Percentiles rank a stretch among this genome's conserved stretches.
Evolutionary conservation across 2,329 filamentous ascomycete genomes (phyloP).

Genomic region (Rutstroemia sydowiana): DNA sequence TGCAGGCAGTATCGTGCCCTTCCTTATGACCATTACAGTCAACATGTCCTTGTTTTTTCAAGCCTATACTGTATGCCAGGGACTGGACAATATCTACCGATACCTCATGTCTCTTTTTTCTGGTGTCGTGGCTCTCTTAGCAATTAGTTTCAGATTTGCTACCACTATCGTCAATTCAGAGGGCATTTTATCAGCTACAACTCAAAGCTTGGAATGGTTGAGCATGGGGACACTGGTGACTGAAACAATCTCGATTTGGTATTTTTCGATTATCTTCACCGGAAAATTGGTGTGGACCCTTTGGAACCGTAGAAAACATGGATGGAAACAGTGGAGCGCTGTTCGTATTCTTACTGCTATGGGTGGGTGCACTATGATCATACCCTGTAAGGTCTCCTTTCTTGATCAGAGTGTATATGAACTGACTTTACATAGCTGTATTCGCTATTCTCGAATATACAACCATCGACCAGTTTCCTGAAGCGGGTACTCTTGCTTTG

Average conservation of each 20-base stretch:
- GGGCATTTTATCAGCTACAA: slow-evolving; percentile 17
- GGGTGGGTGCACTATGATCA: slow-evolving; percentile 57
- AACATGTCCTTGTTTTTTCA: slow-evolving; percentile 56
- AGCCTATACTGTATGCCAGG: slow-evolving; percentile 50
- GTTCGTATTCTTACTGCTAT: slow-evolving; percentile 63
- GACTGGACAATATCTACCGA: slow-evolving; percentile 36
- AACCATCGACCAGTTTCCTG: slow-evolving; percentile 35
- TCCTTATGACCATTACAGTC: slow-evolving; percentile 47
- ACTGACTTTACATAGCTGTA: slow-evolving; percentile 39
- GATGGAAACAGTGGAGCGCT: slow-evolving; percentile 52
- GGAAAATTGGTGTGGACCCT: slow-evolving; percentile 54
- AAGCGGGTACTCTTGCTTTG: slow-evolving; percentile 47
- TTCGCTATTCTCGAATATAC: slow-evolving; percentile 53
- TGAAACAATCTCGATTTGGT: slow-evolving; percentile 49
- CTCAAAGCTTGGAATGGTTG: slow-evolving; percentile 32
- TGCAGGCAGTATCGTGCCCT: slow-evolving; percentile 39
- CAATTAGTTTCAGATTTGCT: slow-evolving; percentile 46
- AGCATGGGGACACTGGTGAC: slow-evolving; percentile 41
- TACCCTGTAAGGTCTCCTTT: slow-evolving; percentile 46
- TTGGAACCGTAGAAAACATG: slow-evolving; percentile 45
- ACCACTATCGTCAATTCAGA: slow-evolving; percentile 40
- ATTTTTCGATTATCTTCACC: slow-evolving; percentile 55
- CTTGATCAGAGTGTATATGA: background rate
- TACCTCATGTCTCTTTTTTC: slow-evolving; percentile 40
- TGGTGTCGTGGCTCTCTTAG: slow-evolving; percentile 39